Evolutionary conservation across 331 rosid species (phyloP), one percentile per base, ranked within the genome.

Genomic region (Spiraea crenata): DNA sequence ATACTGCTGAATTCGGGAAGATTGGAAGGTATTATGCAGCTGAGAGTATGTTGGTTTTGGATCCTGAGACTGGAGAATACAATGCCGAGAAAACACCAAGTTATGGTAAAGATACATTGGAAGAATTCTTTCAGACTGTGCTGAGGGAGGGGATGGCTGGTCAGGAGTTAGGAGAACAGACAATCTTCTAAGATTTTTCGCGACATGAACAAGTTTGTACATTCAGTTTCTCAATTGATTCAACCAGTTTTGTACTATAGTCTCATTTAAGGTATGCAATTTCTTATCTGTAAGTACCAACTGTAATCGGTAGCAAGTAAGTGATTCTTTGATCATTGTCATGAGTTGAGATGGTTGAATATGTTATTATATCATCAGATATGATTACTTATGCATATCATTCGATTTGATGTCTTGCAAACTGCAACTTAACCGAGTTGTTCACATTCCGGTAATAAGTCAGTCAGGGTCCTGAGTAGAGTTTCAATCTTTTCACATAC

Each of bases 1-100:
- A 92, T 75, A 90, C 92, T 8, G 96, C 89, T 3, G 96, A 92
- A 85, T 89, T 67, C 10, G 96, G 98, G 42, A 92, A 89, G 82
- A 92, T 92, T 8, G 98, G 96, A 71, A 87, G 98, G 82, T 89
- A 92, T 71, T 92, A 92, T 82, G 98, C 96, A 1, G 98, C 95
- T 3, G 96, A 92, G 58, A 92, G 98, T 48, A 92, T 90, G 98
- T 65, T 92, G 88, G 45, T 88, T 77, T 76, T 86, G 81, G 96
- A 92, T 76, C 92, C 95, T 0, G 95, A 84, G 77, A 89, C 96
- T 0, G 95, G 98, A 38, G 91, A 88, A 48, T 92, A 92, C 8
- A 89, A 88, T 67, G 95, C 87, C 2, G 96, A 89, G 72, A 86
- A 75, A 86, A 92, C 96, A 17, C 98, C 96, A 17, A 85, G 98